These are phyloP conservation scores for Coemansia sp. DNA, from an alignment of 371 early-diverging fungal genomes.

Conservation along the genomic window DNA sequence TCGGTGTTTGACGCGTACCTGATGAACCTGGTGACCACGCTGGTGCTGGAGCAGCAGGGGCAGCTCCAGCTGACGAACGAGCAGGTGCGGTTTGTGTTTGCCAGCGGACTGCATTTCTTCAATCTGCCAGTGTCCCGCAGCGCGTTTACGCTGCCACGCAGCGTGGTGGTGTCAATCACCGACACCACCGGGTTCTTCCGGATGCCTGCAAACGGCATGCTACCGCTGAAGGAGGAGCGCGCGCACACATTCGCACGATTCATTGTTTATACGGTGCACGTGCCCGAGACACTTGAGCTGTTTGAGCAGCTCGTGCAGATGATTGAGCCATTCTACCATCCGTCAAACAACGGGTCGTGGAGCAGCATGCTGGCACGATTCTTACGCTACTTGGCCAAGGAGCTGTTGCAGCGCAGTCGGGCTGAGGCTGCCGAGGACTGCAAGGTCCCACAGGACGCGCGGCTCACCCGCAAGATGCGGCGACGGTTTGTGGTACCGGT, in stretches of 20 bases:
- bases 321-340: slow-evolving; percentile 84
- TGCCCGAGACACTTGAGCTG: slow-evolving; percentile 58
- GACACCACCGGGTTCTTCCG: slow-evolving; percentile 30
- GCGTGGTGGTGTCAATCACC: slow-evolving; percentile 38
- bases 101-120: slow-evolving; percentile 68
- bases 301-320: slow-evolving; percentile 77
- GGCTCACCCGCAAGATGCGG: slow-evolving; percentile 25
- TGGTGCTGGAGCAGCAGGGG: slow-evolving; percentile 63
- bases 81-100: slow-evolving; percentile 68
- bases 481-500: slow-evolving; percentile 43
- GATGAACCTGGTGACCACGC: slow-evolving; percentile 63
- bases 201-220: slow-evolving; percentile 26
- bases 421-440: slow-evolving; percentile 27
- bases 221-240: slow-evolving; percentile 53
- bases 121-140: slow-evolving; percentile 78
- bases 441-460: slow-evolving; percentile 13
- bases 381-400: slow-evolving; percentile 58
- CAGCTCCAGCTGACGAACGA: slow-evolving; percentile 63
- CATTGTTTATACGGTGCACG: slow-evolving; percentile 73
- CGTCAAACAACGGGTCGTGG: slow-evolving; percentile 87
- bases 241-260: slow-evolving; percentile 69
- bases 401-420: slow-evolving; percentile 68
- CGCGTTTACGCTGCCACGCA: slow-evolving; percentile 52
- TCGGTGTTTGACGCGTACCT: slow-evolving; percentile 64
- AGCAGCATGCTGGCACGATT: slow-evolving; percentile 65